A percentile compares a stretch with the other conserved stretches of the same genome.
phyloP scores from a whole-genome alignment of 371 early-diverging fungal species.

The Polyrhizophydium stewartii region DNA sequence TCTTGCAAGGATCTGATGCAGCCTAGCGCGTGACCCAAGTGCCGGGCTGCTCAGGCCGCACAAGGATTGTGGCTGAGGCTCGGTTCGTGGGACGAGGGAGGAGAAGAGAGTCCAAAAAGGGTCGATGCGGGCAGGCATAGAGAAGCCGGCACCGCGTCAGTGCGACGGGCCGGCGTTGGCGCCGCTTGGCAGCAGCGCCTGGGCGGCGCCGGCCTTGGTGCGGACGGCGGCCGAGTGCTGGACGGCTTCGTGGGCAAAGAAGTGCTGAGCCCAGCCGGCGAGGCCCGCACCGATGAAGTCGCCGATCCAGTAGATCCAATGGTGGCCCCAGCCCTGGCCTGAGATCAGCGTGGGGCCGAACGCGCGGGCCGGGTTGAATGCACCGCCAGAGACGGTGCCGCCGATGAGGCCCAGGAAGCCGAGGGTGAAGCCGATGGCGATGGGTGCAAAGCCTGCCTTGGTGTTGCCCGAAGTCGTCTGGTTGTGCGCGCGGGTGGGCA shows the following conservation, averaged over 20 bases:
- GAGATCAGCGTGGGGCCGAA: conserved; percentile 57
- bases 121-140: no score
- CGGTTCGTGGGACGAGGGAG: no score
- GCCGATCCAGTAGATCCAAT: conserved; percentile 60
- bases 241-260: conserved; percentile 45
- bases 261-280: conserved; percentile 50
- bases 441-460: conserved; percentile 59
- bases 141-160: no score
- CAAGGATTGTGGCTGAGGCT: no score
- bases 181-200: no score
- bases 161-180: no score
- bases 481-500: background rate
- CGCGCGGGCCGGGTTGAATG: conserved; percentile 69
- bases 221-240: conserved; percentile 18
- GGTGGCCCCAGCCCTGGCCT: conserved; percentile 46
- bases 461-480: conserved; percentile 54
- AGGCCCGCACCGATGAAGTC: conserved; percentile 61
- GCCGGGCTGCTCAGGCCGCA: no score
- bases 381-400: conserved; percentile 61
- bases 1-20: no score
- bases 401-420: conserved; percentile 66
- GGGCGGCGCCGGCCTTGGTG: conserved; percentile 20
- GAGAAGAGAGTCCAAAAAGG: no score
- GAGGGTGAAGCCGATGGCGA: conserved; percentile 60
- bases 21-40: no score